A percentile compares a stretch with the other conserved stretches of the same genome.
Evolutionary conservation across 1,139 yeast species (phyloP).

Genomic region (Candida pseudocylindracea): DNA sequence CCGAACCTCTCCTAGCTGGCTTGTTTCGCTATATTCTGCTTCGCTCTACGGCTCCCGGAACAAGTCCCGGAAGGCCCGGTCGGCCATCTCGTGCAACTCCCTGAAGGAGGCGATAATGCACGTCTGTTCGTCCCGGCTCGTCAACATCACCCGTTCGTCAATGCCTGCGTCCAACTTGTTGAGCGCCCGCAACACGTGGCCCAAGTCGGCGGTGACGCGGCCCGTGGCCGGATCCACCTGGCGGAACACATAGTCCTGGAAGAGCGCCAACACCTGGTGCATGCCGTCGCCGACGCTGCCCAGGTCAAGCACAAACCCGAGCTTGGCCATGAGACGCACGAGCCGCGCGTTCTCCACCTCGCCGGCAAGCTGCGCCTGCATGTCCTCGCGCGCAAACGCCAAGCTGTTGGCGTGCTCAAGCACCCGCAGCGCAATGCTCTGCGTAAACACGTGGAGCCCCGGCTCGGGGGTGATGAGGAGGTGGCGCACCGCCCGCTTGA

Average conservation of each 20-base stretch:
- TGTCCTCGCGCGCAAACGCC: constrained; percentile 17
- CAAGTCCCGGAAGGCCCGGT: constrained; percentile 32
- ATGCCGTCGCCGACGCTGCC: constrained; percentile 1
- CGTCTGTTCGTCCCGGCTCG: constrained; percentile 63
- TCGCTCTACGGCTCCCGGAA: background rate
- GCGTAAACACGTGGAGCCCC: constrained; percentile 4
- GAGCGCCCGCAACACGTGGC: constrained; percentile 56
- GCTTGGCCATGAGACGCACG: constrained; percentile 60
- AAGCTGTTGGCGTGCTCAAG: constrained; percentile 6
- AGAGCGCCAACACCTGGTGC: constrained; percentile 51
- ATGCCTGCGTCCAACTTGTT: constrained; percentile 88
- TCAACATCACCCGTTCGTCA: constrained; percentile 60
- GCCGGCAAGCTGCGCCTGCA: constrained; percentile 41
- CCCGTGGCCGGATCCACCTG: constrained; percentile 34
- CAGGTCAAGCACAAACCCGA: constrained; percentile 36
- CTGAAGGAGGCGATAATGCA: constrained; percentile 66
- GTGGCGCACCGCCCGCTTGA: constrained; percentile 4
- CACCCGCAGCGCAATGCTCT: constrained; percentile 13
- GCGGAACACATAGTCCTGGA: constrained; percentile 57
- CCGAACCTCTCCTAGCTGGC: too few species aligned
- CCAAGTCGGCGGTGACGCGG: constrained; percentile 57
- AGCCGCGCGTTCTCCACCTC: constrained; percentile 82
- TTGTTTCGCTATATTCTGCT: too few species aligned
- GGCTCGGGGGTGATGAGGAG: constrained; percentile 2
- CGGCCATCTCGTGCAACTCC: constrained; percentile 56